Evolutionary conservation across 331 rosid species (phyloP).

Genomic region (Malus hybrid): DNA sequence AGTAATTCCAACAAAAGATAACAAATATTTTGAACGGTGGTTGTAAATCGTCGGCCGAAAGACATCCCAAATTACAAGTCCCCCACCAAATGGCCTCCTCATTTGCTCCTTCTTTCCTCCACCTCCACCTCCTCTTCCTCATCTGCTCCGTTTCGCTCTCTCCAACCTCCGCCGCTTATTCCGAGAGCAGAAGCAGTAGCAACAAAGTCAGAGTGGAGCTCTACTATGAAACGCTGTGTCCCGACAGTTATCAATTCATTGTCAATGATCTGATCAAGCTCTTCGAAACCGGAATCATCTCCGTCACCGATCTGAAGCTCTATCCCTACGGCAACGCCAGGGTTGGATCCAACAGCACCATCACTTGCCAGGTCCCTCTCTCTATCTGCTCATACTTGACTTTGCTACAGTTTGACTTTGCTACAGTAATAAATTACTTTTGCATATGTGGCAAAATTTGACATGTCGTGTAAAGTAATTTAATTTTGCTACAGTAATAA

Average conservation of each 20-base stretch:
- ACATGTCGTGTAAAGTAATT: too few relatives aligned
- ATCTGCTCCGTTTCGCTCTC: neutral
- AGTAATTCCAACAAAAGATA: neutral
- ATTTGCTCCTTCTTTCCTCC: too few relatives aligned
- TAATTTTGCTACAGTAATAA: too few relatives aligned
- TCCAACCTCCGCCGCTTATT: neutral
- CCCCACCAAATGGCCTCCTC: slow-evolving; percentile 7
- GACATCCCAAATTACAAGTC: neutral
- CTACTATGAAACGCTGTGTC: slow-evolving; percentile 33
- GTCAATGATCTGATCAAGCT: slow-evolving; percentile 17
- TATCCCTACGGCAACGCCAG: slow-evolving; percentile 31
- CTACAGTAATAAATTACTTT: too few relatives aligned
- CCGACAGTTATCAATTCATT: slow-evolving; percentile 15
- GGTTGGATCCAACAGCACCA: neutral
- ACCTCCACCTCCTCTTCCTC: neutral
- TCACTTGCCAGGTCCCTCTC: slow-evolving; percentile 20
- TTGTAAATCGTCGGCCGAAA: neutral
- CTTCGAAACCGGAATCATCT: slow-evolving; percentile 9
- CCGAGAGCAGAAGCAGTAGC: neutral
- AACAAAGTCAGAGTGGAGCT: slow-evolving; percentile 19
- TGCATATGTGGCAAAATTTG: too few relatives aligned
- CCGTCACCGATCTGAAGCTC: slow-evolving; percentile 24
- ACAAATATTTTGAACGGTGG: neutral
- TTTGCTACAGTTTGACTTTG: too few relatives aligned
- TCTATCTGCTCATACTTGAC: neutral